phyloP scores from a whole-genome alignment of 495 filamentous ascomycete species.

The Penicillium ochrochloron region DNA sequence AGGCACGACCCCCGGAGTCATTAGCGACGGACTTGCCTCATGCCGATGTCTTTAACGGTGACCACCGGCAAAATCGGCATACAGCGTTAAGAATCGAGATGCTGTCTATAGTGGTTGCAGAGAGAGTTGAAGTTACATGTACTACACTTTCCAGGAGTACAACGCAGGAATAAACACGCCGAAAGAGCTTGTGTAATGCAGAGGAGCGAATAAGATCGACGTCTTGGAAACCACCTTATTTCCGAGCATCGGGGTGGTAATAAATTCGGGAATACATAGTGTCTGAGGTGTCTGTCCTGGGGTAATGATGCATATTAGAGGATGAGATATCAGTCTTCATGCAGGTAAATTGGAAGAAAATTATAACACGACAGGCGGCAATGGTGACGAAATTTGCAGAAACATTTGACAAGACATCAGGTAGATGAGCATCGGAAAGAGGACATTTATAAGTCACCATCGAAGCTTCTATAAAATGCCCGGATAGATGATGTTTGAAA shows the following conservation, averaged over 20 bases:
- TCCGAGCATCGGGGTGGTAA: neutral
- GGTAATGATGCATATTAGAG: neutral
- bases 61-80: neutral
- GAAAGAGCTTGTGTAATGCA: slow-evolving; percentile 1
- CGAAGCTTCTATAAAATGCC: too few species aligned
- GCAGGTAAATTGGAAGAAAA: too few species aligned
- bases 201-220: neutral
- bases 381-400: too few species aligned
- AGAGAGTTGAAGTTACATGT: neutral
- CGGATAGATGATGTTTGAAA: too few species aligned
- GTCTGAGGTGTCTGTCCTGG: neutral
- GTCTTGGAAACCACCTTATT: neutral
- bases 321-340: neutral
- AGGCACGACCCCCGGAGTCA: neutral
- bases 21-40: neutral
- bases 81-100: neutral
- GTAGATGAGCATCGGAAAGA: too few species aligned
- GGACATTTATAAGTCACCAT: too few species aligned
- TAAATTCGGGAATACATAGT: neutral
- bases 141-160: neutral
- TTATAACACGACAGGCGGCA: too few species aligned
- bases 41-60: neutral
- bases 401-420: too few species aligned
- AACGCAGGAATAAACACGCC: neutral
- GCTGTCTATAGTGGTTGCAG: neutral